Evolutionary conservation across 139 green algal species (phyloP), one percentile per base, ranked within the genome.

Genomic region (Picocystis salinarum): DNA sequence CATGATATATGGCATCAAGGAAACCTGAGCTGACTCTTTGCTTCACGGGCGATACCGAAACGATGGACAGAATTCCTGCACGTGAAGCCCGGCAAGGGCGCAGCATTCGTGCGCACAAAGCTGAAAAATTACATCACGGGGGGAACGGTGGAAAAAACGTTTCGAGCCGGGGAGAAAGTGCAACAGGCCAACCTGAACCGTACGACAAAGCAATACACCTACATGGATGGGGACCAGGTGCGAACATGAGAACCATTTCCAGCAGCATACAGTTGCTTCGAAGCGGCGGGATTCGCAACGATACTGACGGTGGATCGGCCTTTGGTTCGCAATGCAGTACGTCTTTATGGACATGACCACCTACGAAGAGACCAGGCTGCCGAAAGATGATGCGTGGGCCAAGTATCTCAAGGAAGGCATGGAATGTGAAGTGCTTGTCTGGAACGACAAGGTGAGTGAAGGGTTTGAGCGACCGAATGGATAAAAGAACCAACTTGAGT

Each of bases 1-100:
- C 25, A 46, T 20, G 11, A 36, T 22, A 19, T 11, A 4, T 42
- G 15, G 28, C 13, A 28, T 28, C 19, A 1, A 3, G 12, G 17
- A n/a, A n/a, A 13, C 0, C 15, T 18, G 4, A 49, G 49, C 4
- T 2, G 6, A 33, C 22, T n/a, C 17, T 41, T 11, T 15, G 7
- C 5, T 24, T 15, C 25, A 29, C 22, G 4, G 10, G 9, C 26
- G 4, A 4, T 5, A 20, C 33, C 34, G 18, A 6, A 6, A 40
- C 5, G 25, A 34, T 23, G 20, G 34, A 48, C 61, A 75, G 89
- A 97, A 58, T 95, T 95, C 57, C 56, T 95, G 46, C 88, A 98
- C 57, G 87, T 97, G 1, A 97, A 99, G 74, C 89, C 89, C 25
- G 89, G 89, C 31, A 97, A 96, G 58, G 89, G 88, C 7, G 63